These are phyloP conservation scores for Ophiosphaerella korrae DNA, from an alignment of 2,329 filamentous ascomycete genomes.

Conservation along the genomic window DNA sequence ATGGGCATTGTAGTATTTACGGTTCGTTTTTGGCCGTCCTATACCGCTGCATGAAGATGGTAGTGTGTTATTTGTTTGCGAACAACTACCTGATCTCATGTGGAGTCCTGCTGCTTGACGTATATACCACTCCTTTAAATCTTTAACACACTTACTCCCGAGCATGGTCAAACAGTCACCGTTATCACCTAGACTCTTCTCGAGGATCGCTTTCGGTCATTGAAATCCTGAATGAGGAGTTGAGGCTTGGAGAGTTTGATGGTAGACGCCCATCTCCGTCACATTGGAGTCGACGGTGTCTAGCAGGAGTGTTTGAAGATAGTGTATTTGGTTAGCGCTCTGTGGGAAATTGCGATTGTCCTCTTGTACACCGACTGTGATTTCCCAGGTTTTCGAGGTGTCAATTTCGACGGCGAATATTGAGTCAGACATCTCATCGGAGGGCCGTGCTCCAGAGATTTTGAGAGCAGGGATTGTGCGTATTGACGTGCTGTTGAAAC, in stretches of 20 bases:
- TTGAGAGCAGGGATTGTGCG: not conserved
- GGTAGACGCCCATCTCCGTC: not conserved
- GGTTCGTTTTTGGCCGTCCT: too few relatives aligned
- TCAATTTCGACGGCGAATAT: not conserved
- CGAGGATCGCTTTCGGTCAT: not conserved
- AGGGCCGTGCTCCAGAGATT: not conserved
- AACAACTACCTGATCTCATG: too few relatives aligned
- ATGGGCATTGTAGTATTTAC: too few relatives aligned
- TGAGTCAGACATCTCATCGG: too few relatives aligned
- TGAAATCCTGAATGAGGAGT: not conserved
- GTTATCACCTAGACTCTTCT: not conserved
- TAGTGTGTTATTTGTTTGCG: too few relatives aligned
- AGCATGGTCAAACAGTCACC: not conserved
- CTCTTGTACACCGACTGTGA: not conserved
- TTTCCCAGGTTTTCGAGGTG: not conserved
- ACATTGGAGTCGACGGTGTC: not conserved
- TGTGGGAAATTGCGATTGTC: not conserved
- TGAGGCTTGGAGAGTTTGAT: not conserved
- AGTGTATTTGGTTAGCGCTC: too few relatives aligned
- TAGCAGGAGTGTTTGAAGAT: not conserved
- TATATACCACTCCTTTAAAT: too few relatives aligned
- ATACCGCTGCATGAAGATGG: too few relatives aligned
- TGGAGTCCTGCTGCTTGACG: too few relatives aligned
- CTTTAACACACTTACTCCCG: too few relatives aligned
- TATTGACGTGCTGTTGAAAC: not conserved